A percentile compares a stretch with the other conserved stretches of the same genome.
These are phyloP conservation scores for Glomus cerebriforme DNA, from an alignment of 192 early-diverging fungal species.

Conservation along the genomic window DNA sequence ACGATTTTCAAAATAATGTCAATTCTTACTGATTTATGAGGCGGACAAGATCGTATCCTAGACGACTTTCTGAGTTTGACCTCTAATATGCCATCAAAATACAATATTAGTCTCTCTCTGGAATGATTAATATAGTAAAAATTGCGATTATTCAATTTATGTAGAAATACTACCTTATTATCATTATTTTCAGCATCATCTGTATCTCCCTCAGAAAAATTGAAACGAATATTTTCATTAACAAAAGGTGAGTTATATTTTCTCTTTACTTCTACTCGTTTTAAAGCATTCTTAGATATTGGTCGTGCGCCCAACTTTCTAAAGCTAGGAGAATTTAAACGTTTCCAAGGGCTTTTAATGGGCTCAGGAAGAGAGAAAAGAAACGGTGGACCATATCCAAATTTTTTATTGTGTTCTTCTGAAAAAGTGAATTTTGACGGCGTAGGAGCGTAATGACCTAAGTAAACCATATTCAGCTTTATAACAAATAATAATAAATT, in stretches of 20 bases:
- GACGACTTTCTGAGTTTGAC: background rate
- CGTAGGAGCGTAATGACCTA: background rate
- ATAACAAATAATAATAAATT: background rate
- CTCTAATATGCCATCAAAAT: background rate
- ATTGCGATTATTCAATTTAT: no score
- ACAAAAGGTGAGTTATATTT: background rate
- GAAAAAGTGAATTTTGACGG: background rate
- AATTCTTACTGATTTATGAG: background rate
- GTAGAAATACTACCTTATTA: background rate
- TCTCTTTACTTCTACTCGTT: background rate
- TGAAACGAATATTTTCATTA: background rate
- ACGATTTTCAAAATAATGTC: background rate
- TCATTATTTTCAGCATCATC: background rate
- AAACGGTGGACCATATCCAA: background rate
- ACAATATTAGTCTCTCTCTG: background rate
- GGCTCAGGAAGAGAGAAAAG: constrained; percentile 4
- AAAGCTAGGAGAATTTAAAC: background rate
- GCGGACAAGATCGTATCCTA: background rate
- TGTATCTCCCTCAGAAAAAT: background rate
- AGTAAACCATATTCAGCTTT: background rate
- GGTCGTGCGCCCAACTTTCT: background rate
- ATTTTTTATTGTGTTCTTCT: background rate
- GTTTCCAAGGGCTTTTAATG: background rate
- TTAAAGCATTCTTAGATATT: background rate
- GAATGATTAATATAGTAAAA: background rate